Evolutionary conservation across 352 stramenopile genomes (phyloP).

Genomic region (Blastocystis sp.): DNA sequence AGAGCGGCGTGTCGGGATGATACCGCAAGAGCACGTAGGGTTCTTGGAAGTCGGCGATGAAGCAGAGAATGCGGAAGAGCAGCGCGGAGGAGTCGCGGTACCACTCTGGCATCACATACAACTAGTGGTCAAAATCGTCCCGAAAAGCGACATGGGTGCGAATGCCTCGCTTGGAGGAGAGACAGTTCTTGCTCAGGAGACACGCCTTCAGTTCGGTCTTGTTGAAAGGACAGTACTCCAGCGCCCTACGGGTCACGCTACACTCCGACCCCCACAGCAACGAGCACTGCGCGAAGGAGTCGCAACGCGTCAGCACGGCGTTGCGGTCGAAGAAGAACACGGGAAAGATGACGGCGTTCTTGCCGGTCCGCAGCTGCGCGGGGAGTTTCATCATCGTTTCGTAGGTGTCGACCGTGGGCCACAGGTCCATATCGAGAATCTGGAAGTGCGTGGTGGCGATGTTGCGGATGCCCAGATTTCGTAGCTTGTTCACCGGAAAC

Average conservation of each 20-base stretch:
- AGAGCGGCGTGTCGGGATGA: slow-evolving; percentile 29
- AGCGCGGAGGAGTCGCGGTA: background rate
- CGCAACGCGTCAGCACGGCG: slow-evolving; percentile 5
- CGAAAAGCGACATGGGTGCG: slow-evolving; percentile 8
- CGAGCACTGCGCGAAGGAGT: slow-evolving; percentile 5
- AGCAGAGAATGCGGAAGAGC: background rate
- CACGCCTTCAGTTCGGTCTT: slow-evolving; percentile 34
- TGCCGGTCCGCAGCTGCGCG: background rate
- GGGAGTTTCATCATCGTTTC: slow-evolving; percentile 20
- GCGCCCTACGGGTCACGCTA: background rate
- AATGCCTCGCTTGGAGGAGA: slow-evolving; percentile 57
- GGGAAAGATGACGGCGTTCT: slow-evolving; percentile 29
- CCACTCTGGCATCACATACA: slow-evolving; percentile 61
- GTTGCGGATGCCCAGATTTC: slow-evolving; percentile 61
- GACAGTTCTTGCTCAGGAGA: background rate
- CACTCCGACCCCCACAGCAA: background rate
- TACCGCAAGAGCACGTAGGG: slow-evolving; percentile 52
- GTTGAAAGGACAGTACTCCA: slow-evolving; percentile 24
- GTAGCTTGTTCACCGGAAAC: slow-evolving; percentile 69
- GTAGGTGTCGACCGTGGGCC: slow-evolving; percentile 35
- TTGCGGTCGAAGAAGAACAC: slow-evolving; percentile 72
- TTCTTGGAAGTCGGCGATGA: slow-evolving; percentile 67
- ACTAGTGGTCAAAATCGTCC: background rate
- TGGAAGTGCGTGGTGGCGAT: slow-evolving; percentile 57
- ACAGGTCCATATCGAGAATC: slow-evolving; percentile 70